phyloP scores from a whole-genome alignment of 306 rosid genomes.

The Luffa aegyptiaca region DNA sequence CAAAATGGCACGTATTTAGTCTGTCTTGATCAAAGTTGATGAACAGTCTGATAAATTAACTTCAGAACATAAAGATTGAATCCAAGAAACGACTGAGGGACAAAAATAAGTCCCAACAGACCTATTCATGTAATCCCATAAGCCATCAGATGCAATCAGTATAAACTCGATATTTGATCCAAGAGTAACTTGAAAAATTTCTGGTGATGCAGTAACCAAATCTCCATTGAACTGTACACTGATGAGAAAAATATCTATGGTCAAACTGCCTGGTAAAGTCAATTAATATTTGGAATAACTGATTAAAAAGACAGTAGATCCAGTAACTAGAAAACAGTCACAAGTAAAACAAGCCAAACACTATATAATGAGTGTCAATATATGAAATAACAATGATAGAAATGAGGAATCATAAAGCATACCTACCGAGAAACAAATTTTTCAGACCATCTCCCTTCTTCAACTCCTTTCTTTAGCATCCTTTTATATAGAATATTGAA shows the following conservation, averaged over 20 bases:
- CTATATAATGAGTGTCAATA: not conserved
- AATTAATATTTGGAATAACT: not conserved
- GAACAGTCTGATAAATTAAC: not conserved
- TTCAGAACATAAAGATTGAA: not conserved
- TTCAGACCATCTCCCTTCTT: conserved; percentile 83
- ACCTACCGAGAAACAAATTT: conserved; percentile 88
- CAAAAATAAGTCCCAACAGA: conserved; percentile 18
- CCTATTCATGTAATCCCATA: conserved; percentile 97
- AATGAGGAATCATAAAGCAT: conserved; percentile 15
- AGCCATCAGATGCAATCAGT: conserved; percentile 90
- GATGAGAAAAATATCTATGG: conserved; percentile 12
- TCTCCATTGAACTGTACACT: conserved; percentile 73
- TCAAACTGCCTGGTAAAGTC: not conserved
- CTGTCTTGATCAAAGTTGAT: not conserved
- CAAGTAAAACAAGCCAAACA: not conserved
- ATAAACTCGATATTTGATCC: conserved; percentile 71
- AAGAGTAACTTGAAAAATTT: conserved; percentile 63
- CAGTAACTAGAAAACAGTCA: not conserved
- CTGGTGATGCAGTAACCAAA: conserved; percentile 77
- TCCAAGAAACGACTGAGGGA: not conserved
- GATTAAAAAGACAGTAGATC: not conserved
- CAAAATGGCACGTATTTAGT: conserved; percentile 11
- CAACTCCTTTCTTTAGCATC: conserved; percentile 82
- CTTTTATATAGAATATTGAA: conserved; percentile 34
- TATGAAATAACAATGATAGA: not conserved